These are phyloP conservation scores for Hypoxylon fuscum DNA, from an alignment of 495 filamentous ascomycete species.

Conservation along the genomic window DNA sequence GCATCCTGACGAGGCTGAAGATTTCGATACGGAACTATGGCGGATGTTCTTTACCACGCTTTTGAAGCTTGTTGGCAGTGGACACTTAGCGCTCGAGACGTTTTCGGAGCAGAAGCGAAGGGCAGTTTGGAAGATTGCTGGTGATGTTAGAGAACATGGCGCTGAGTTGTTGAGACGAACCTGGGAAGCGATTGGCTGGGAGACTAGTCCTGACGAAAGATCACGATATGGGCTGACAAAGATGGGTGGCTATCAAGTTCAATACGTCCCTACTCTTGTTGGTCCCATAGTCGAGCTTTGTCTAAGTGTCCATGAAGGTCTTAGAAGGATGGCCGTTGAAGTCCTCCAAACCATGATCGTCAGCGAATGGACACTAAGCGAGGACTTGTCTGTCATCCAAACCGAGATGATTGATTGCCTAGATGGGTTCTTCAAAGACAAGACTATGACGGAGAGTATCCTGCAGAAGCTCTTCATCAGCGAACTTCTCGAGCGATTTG, in stretches of 20 bases:
- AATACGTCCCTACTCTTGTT: conserved; percentile 93
- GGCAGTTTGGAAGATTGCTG: conserved; percentile 98
- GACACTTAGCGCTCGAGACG: conserved; percentile 89
- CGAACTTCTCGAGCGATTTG: conserved; percentile 85
- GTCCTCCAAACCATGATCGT: conserved; percentile 97
- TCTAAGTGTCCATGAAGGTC: conserved; percentile 91
- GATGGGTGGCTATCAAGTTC: conserved; percentile 96
- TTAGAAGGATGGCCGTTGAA: conserved; percentile 89
- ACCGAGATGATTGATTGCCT: conserved; percentile 97
- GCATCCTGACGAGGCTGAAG: conserved; percentile 88
- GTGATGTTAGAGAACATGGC: conserved; percentile 92
- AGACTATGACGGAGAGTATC: conserved; percentile 85
- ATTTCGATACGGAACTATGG: conserved; percentile 94
- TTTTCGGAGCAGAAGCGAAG: conserved; percentile 96
- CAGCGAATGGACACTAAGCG: conserved; percentile 96
- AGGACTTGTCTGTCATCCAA: conserved; percentile 90
- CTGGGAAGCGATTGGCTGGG: conserved; percentile 98
- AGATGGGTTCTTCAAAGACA: conserved; percentile 89
- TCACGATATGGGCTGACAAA: conserved; percentile 78
- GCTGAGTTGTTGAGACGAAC: conserved; percentile 82
- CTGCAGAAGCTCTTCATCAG: conserved; percentile 91
- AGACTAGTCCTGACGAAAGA: conserved; percentile 79
- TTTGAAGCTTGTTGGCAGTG: conserved; percentile 86
- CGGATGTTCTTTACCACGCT: conserved; percentile 90
- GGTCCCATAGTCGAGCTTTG: conserved; percentile 93